These are phyloP conservation scores for Ogataea saltuana DNA, from an alignment of 805 yeast genomes.

Conservation along the genomic window DNA sequence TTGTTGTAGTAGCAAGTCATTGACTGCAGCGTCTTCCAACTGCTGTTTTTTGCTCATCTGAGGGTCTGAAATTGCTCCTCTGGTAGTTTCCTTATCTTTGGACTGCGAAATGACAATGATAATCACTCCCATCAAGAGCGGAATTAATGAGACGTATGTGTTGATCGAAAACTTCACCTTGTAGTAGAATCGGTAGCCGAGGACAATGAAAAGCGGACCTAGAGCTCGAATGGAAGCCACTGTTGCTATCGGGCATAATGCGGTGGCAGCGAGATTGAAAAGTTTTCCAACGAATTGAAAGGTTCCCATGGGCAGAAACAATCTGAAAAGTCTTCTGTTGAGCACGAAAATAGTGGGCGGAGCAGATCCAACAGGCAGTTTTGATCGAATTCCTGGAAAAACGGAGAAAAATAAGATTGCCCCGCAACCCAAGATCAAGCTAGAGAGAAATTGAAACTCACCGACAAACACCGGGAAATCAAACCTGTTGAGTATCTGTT, in stretches of 20 bases:
- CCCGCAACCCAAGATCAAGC: slow-evolving; percentile 36
- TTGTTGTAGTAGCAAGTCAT: slow-evolving; percentile 9
- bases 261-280: slow-evolving; percentile 63
- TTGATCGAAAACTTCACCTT: slow-evolving; percentile 49
- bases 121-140: slow-evolving; percentile 54
- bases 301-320: slow-evolving; percentile 62
- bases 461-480: slow-evolving; percentile 65
- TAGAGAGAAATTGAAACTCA: slow-evolving; percentile 60
- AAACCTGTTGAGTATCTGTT: slow-evolving; percentile 52
- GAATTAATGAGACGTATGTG: slow-evolving; percentile 54
- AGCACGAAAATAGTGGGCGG: slow-evolving; percentile 40
- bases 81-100: slow-evolving; percentile 18
- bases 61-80: slow-evolving; percentile 17
- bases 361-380: slow-evolving; percentile 56
- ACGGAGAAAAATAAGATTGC: slow-evolving; percentile 14
- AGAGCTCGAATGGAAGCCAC: slow-evolving; percentile 71
- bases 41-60: slow-evolving; percentile 13
- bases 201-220: slow-evolving; percentile 61
- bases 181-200: slow-evolving; percentile 54
- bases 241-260: slow-evolving; percentile 65
- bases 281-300: slow-evolving; percentile 67
- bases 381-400: slow-evolving; percentile 13
- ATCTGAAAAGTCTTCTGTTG: slow-evolving; percentile 42
- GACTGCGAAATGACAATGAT: slow-evolving; percentile 43
- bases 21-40: slow-evolving; percentile 7